These are phyloP conservation scores for Coemansia sp. DNA, from an alignment of 192 early-diverging fungal genomes.

Conservation along the genomic window DNA sequence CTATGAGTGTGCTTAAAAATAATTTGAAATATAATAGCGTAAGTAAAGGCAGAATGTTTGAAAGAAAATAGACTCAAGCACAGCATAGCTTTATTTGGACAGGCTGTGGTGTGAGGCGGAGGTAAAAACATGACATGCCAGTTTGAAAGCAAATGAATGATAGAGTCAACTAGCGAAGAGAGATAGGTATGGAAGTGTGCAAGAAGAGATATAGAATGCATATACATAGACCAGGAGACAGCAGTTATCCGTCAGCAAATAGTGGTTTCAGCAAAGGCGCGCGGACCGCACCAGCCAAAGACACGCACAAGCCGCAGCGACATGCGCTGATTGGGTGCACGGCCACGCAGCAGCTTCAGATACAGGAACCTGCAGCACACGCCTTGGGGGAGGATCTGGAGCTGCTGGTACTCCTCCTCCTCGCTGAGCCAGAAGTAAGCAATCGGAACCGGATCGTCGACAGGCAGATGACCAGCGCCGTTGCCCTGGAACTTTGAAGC, in stretches of 20 bases:
- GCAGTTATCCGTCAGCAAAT: constrained; percentile 25
- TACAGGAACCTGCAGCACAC: constrained; percentile 48
- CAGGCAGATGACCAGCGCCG: background rate
- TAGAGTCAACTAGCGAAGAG: too few species aligned
- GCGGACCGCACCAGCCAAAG: constrained; percentile 42
- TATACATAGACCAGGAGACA: background rate
- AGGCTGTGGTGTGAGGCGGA: too few species aligned
- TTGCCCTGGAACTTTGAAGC: background rate
- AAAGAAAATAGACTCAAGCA: too few species aligned
- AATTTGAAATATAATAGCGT: too few species aligned
- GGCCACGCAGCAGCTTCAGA: constrained; percentile 43
- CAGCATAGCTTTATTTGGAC: too few species aligned
- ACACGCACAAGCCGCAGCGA: constrained; percentile 29
- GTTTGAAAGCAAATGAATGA: too few species aligned
- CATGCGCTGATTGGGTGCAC: constrained; percentile 13
- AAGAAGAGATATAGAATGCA: too few species aligned
- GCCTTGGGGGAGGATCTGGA: constrained; percentile 42
- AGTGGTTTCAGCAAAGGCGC: constrained; percentile 35
- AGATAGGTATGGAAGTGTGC: too few species aligned
- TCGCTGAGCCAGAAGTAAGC: constrained; percentile 52
- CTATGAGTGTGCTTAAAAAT: too few species aligned
- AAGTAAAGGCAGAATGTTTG: too few species aligned
- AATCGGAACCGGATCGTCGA: constrained; percentile 41
- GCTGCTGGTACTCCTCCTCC: constrained; percentile 46
- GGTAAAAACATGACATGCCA: too few species aligned